Base-by-base conservation (phyloP, 2,329 filamentous ascomycete genomes). In the Claviceps purpurea region DNA sequence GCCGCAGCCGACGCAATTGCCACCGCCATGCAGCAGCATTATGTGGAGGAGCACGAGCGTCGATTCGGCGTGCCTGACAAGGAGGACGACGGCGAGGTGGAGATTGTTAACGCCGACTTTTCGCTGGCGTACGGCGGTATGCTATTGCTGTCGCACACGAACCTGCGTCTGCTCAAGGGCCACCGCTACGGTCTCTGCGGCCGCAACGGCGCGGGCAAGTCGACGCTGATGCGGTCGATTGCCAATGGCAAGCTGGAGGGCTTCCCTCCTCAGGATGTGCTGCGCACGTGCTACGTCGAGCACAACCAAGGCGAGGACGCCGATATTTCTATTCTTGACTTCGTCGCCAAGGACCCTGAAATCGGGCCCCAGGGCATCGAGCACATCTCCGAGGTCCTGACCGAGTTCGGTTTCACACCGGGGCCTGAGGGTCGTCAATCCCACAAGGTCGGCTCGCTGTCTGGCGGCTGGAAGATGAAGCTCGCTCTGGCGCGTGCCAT, bases 381-480 rank as follows among this genome's bases (percentile, higher is more conserved):
- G 59, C 85, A 88, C 57, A 95, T 98, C 60, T 84, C 84, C 2
- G 76, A 81, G 54, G 91, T 97, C 55, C 72, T 98, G 56, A 78
- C 82, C 49, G 90, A 97, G 67, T 93, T 98, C 62, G 94, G 94
- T 44, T 98, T 98, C 72, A 94, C 87, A 22, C 71, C 87, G 56
- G 91, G 91, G 2, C 89, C 89, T 0, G 87, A 93, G 59, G 93
- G 91, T 54, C 82, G 89, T 55, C 93, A 97, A 69, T 78, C 84
- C 5, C 82, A 96, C 66, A 87, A 85, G 61, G 93, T 98, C 54
- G 93, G 93, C 60, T 96, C 91, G 20, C 73, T 98, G 39, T 97
- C 93, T 44, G 93, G 93, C 71, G 93, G 93, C 66, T 98, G 93
- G 93, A 97, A 97, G 80, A 98, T 98, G 93, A 98, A 98, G 82